phyloP scores from a whole-genome alignment of 179 eudicot species.

The Nepenthes alata region DNA sequence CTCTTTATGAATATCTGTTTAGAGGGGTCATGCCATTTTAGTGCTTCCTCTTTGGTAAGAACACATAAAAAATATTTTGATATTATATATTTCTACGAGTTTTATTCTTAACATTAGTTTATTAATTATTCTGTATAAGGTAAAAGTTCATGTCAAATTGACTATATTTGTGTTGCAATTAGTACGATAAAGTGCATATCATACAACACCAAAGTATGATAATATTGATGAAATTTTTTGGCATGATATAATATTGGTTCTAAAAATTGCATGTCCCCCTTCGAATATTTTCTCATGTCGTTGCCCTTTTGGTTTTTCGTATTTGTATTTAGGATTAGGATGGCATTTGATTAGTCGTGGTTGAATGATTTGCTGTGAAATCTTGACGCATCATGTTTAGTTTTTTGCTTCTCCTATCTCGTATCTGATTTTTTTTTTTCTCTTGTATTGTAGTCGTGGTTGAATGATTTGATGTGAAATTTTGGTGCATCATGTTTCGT shows the following conservation, averaged over 20 bases:
- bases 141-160: too few species aligned
- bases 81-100: too few species aligned
- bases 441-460: neutral
- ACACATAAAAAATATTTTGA: too few species aligned
- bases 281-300: neutral
- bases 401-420: neutral
- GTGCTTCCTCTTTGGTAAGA: too few species aligned
- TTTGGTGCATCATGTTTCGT: slow-evolving; percentile 1
- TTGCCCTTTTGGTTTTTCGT: neutral
- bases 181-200: too few species aligned
- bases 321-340: neutral
- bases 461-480: neutral
- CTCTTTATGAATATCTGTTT: too few species aligned
- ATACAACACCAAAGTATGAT: too few species aligned
- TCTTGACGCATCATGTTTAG: neutral
- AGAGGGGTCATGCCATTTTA: too few species aligned
- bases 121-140: too few species aligned
- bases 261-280: neutral
- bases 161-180: too few species aligned
- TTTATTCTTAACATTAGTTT: too few species aligned
- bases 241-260: neutral
- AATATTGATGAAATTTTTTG: too few species aligned
- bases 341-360: neutral
- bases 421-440: slow-evolving; percentile 1
- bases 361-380: neutral